phyloP scores from a whole-genome alignment of 495 filamentous ascomycete genomes.

The Aspergillus nanangensis region DNA sequence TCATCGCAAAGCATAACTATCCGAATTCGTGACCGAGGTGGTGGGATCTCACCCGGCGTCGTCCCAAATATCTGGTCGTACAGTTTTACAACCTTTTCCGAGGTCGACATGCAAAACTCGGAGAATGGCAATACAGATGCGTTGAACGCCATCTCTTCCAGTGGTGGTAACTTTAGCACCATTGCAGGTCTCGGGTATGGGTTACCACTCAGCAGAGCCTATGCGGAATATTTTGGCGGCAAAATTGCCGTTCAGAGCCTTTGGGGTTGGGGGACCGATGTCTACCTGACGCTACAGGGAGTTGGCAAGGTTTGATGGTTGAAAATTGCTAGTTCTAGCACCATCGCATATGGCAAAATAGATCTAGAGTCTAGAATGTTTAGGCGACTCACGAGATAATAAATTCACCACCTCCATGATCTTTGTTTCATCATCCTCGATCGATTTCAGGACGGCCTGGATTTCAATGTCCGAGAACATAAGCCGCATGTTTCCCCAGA shows the following conservation, averaged over 20 bases:
- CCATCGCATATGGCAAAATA: neutral
- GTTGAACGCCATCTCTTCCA: conserved; percentile 65
- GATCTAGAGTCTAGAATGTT: conserved; percentile 35
- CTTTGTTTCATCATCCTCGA: no score
- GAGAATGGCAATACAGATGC: conserved; percentile 56
- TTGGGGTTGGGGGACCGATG: conserved; percentile 90
- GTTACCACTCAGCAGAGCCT: conserved; percentile 83
- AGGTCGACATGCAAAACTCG: conserved; percentile 42
- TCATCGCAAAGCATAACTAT: conserved; percentile 86
- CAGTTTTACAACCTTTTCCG: conserved; percentile 89
- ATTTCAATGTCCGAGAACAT: no score
- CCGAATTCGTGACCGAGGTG: conserved; percentile 89
- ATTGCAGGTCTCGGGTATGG: conserved; percentile 95
- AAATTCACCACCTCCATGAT: no score
- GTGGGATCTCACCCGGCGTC: conserved; percentile 80
- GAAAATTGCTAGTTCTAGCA: neutral
- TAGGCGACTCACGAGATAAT: conserved; percentile 49
- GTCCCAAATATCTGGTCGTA: conserved; percentile 91
- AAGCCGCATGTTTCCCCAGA: no score
- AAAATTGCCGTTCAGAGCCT: conserved; percentile 92
- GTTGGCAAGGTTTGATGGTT: conserved; percentile 59
- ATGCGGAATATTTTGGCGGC: conserved; percentile 97
- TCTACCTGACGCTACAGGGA: conserved; percentile 78
- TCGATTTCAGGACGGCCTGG: no score
- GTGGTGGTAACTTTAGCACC: conserved; percentile 62